Evolutionary conservation across 2,329 filamentous ascomycete genomes (phyloP).

Genomic region (Exophiala dermatitidis): DNA sequence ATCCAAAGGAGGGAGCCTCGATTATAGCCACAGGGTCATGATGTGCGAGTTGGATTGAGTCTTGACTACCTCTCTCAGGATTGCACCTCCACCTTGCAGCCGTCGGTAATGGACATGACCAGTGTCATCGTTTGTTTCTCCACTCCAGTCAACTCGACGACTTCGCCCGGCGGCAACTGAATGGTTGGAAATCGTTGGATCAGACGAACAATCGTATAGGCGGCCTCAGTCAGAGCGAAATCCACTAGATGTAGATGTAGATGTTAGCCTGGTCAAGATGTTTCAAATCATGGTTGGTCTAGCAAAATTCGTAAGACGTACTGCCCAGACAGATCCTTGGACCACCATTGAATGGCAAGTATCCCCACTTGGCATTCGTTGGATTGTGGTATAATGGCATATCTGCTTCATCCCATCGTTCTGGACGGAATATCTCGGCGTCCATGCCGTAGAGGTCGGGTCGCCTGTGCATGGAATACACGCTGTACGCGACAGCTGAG

Average conservation of each 20-base stretch:
- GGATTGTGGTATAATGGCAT: slow-evolving; percentile 38
- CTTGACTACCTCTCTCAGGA: not conserved
- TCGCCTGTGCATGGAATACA: slow-evolving; percentile 46
- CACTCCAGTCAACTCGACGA: slow-evolving; percentile 13
- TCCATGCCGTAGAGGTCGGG: slow-evolving; percentile 38
- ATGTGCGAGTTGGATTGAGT: not conserved
- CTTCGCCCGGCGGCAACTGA: slow-evolving; percentile 10
- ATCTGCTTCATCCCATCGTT: slow-evolving; percentile 45
- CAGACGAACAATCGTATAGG: slow-evolving; percentile 40
- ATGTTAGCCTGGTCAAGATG: not conserved
- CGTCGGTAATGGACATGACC: slow-evolving; percentile 17
- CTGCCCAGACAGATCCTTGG: slow-evolving; percentile 47
- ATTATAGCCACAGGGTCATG: not conserved
- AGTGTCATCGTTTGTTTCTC: slow-evolving; percentile 25
- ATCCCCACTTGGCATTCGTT: slow-evolving; percentile 44
- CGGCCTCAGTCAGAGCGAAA: slow-evolving; percentile 53
- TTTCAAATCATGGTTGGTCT: slow-evolving; percentile 7
- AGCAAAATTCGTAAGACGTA: slow-evolving; percentile 30
- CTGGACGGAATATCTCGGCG: slow-evolving; percentile 41
- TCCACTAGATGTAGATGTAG: slow-evolving; percentile 35
- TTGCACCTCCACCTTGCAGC: slow-evolving; percentile 17
- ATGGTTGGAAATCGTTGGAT: slow-evolving; percentile 30
- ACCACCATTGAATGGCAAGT: slow-evolving; percentile 48
- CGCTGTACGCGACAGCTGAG: slow-evolving; percentile 44
- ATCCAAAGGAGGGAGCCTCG: too few relatives aligned